Base-by-base conservation (phyloP, 2,329 filamentous ascomycete species). In the Penicillium aurantiogriseum region DNA sequence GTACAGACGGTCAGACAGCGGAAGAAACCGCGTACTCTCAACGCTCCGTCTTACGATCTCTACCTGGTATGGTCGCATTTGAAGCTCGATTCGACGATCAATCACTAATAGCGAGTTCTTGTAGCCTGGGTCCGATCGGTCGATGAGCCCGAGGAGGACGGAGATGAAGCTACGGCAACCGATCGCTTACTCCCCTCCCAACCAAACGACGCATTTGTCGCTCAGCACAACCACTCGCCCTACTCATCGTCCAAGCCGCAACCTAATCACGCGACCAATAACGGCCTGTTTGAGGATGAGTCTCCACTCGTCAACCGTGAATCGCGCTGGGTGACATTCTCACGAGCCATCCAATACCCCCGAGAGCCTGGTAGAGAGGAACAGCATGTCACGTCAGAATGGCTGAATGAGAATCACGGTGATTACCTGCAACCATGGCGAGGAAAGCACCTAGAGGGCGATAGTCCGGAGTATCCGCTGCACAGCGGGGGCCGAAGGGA, bases 351-450 rank as follows among this genome's bases (percentile, higher is more conserved):
- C 33, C 72, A 76, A 48, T 79, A 80, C 62, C 76, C 78, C 0
- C 71, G 67, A 19, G 66, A 70, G n/a, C 60, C 68, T 35, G 67
- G 67, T 4, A 62, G 69, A 15, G 70, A 76, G 61, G 72, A 73
- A 56, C 75, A 79, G 63, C 69, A 71, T 21, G 79, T 80, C 44
- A 73, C 74, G 9, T 63, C 71, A 13, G 79, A 81, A 51, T 81
- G 75, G 77, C 57, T 80, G 61, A 73, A 76, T 60, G 65, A 76
- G 52, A 75, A 81, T 55, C 66, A 76, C 38, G 75, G 74, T 21
- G 74, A 79, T 60, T 80, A 78, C 57, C 76, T 75, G 5, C 70
- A 71, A 36, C 78, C 78, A 23, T 88, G 85, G 84, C 74, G 83
- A 45, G 80, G 80, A 44, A 73, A 70, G 42, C 70, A 72, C 29